phyloP scores from a whole-genome alignment of 1,139 yeast genomes.

The Geotrichum armillariae region DNA sequence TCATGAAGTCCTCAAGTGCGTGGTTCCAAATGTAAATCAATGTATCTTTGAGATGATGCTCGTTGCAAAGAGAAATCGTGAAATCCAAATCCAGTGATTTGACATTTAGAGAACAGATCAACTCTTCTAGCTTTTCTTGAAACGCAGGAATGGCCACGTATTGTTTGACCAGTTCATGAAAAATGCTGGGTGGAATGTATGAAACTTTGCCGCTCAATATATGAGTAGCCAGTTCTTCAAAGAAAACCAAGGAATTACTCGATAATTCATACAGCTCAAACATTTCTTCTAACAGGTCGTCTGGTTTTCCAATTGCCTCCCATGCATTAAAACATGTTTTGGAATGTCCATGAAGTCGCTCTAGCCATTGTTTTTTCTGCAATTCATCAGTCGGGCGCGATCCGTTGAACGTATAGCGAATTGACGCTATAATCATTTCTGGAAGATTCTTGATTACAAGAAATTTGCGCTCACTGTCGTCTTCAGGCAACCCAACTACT shows the following conservation, averaged over 20 bases:
- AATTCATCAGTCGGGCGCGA: constrained; percentile 16
- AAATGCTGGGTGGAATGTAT: constrained; percentile 58
- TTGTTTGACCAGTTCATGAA: constrained; percentile 56
- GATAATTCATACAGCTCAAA: constrained; percentile 29
- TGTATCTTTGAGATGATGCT: constrained; percentile 57
- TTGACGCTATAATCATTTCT: constrained; percentile 54
- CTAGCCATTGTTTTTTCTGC: background rate
- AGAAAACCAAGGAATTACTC: constrained; percentile 43
- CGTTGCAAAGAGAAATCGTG: constrained; percentile 58
- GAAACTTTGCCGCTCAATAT: constrained; percentile 49
- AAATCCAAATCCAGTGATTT: constrained; percentile 67
- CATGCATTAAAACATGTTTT: constrained; percentile 45
- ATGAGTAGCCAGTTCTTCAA: constrained; percentile 51
- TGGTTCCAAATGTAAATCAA: constrained; percentile 66
- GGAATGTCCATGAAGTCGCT: constrained; percentile 32
- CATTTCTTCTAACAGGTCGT: constrained; percentile 46
- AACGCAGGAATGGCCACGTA: constrained; percentile 43
- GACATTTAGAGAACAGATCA: constrained; percentile 66
- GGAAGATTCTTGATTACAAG: constrained; percentile 56
- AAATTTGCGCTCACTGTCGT: constrained; percentile 44
- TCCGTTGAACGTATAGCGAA: constrained; percentile 42
- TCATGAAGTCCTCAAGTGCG: constrained; percentile 60
- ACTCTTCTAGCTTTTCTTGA: constrained; percentile 56
- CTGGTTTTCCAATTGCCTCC: constrained; percentile 41
- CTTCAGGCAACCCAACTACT: constrained; percentile 55